Evolutionary conservation across 2,329 filamentous ascomycete genomes (phyloP), one percentile per base, ranked within the genome.

Genomic region (Penicillium sp.): DNA sequence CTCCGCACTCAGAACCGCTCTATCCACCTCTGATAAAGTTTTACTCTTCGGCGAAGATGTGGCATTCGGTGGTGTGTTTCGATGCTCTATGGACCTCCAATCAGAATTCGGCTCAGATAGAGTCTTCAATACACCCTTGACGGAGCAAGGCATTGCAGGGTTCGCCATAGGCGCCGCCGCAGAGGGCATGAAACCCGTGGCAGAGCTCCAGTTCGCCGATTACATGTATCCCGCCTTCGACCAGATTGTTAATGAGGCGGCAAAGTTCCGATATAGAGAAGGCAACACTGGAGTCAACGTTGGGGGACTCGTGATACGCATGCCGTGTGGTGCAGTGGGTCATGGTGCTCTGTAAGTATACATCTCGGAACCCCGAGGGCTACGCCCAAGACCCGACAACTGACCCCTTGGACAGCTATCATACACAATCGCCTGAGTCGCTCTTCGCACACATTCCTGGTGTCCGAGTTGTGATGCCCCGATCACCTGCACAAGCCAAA

Each of bases 1-100:
- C 69, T 86, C 92, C 59, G 92, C 92, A 10, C 80, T 99, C 20
- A 83, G 88, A 20, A 89, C 87, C 53, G 90, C 92, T 22, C 80
- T 99, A 25, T 83, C 87, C 14, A 83, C 87, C 31, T 92, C 96
- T 63, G 90, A 95, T 58, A 85, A 87, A 16, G 90, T 96, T 20
- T 77, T 97, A 50, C 81, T 99, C 9, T 99, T 99, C 65, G 94
- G 94, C 38, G 94, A 99, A 73, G 94, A 99, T 68, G 91, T 99
- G 7, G 90, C 94, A 13, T 99, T 99, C 63, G 94, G 94, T 38
- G 94, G 94, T 48, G 94, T 99, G 14, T 99, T 99, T 68, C 83
- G 94, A 50, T 96, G 91, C 74, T 92, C 90, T 28, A 92, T 94
- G 85, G 90, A 92, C 63, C 80, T 99, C 14, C 85, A 90, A 28